These are phyloP conservation scores for Apiosordaria backusii DNA, from an alignment of 495 filamentous ascomycete species.

Conservation along the genomic window DNA sequence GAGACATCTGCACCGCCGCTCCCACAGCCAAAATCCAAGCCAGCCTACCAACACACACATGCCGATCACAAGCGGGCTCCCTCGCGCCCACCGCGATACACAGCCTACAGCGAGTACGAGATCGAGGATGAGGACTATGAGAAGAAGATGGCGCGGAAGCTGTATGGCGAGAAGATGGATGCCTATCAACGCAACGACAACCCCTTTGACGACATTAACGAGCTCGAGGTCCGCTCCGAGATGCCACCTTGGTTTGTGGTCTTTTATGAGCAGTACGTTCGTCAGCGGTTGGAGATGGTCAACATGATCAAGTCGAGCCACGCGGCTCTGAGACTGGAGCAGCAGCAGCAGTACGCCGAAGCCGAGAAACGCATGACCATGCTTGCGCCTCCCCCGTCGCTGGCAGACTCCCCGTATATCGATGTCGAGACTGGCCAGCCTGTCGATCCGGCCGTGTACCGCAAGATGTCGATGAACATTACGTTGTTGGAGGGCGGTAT, in stretches of 20 bases:
- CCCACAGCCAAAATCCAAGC: not conserved
- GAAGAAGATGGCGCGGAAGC: constrained; percentile 41
- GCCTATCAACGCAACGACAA: constrained; percentile 13
- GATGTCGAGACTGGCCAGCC: constrained; percentile 41
- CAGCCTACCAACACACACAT: not conserved
- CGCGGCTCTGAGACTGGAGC: not conserved
- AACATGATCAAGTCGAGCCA: constrained; percentile 39
- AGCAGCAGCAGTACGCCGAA: constrained; percentile 10
- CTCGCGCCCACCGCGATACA: constrained; percentile 29
- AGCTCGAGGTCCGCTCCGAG: constrained; percentile 37
- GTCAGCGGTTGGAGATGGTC: constrained; percentile 49
- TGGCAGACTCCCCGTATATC: constrained; percentile 31
- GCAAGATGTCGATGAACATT: constrained; percentile 51
- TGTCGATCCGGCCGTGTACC: constrained; percentile 44
- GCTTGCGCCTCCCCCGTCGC: constrained; percentile 6
- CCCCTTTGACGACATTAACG: constrained; percentile 28
- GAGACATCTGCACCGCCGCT: constrained; percentile 18
- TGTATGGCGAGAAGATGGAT: constrained; percentile 33
- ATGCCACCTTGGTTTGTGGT: constrained; percentile 55
- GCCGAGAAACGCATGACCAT: constrained; percentile 28
- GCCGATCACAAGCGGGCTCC: constrained; percentile 9
- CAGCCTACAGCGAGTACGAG: constrained; percentile 31
- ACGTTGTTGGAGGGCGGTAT: constrained; percentile 55
- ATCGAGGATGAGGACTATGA: constrained; percentile 36
- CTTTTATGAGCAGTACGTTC: constrained; percentile 54